Base-by-base conservation (phyloP, 1,284 basidiomycete species). In the Marasmius sp. region DNA sequence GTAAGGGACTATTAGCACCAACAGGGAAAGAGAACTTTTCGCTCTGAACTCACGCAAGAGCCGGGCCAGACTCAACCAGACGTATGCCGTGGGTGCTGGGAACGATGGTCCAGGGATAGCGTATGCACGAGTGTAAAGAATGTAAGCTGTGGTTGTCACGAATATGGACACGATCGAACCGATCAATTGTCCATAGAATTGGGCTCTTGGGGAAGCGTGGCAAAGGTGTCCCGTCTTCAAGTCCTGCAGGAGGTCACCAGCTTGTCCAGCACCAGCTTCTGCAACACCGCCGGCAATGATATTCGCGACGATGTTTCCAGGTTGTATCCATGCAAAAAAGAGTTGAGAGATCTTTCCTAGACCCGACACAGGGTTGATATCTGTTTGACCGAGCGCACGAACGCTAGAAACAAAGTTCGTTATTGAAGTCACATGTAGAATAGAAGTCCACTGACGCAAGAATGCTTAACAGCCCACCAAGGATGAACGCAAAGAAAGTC, bases 191-290 rank as follows among this genome's bases (percentile, higher is more conserved):
- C 91, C 91, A 69, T 87, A 94, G 72, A 95, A 95, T 69, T 95
- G 93, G 2, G 91, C 91, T 70, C 93, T 82, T 33, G 93, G 93
- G 9, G 93, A 94, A 6, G 93, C 95, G 64, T 86, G 86, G 57
- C 96, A 84, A 20, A 98, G 81, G 71, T 95, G 91, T 0, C 97
- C 97, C 0, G 96, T 98, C 79, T 98, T 98, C 67, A 98, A 81
- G 75, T 98, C 97, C 78, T 98, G 96, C 95, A 98, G 98, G 18
- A 98, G 85, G 73, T 98, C 96, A n/a, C 96, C 97, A 8, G 96
- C 95, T 73, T 97, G 95, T 77, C 93, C 93, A 27, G 96, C 96
- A 16, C 96, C 96, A 34, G 96, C 96, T 78, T 98, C 96, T 6
- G 95, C 92, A 12, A 98, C 95, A 39, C 95, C 96, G 10, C 96